Evolutionary conservation across 192 early-diverging fungal genomes (phyloP), one percentile per base, ranked within the genome.

Genomic region (Rhizophagus sp.): DNA sequence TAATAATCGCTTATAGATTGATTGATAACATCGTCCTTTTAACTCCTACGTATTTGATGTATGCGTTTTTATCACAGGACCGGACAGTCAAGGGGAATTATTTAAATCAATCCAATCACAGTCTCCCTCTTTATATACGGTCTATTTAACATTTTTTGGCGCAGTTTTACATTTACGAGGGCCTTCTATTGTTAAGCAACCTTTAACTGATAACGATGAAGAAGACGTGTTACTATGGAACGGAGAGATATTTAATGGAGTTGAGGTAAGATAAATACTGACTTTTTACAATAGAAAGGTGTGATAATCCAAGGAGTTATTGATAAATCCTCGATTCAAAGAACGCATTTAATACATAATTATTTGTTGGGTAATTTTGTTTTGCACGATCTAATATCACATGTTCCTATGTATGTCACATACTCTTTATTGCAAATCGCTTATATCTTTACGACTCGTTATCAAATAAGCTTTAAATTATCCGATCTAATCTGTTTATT

Each of bases 221-320:
- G 83, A 86, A 25, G 86, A 93, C 65, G 75, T 93, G 22, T 82
- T 94, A 22, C 86, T 90, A 82, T 95, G 93, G 94, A 98, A 98
- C 83, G 97, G 97, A 33, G 97, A 98, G 81, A 88, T 97, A 30
- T 98, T 96, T 87, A 89, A 85, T 62, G 95, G 95, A 1, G 82
- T 95, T 4, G 81, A 89, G 34, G 89, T 94, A 36, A 49, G 81
- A 79, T 33, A 10, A 30, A 15, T 85, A 70, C 33, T 8, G 39
- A 3, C 39, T 41, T 6, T 24, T 68, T 33, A 1, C 19, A 34
- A 36, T 34, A 34, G 11, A 30, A 30, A 34, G 34, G 19, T 17
- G 12, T 34, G 11, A 17, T 39, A 15, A 33, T 68, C 19, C 17
- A 68, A 68, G 3, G 27, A 66, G 19, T 33, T 4, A 68, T 34